phyloP scores from a whole-genome alignment of 176 grass and related monocot species.

The Secale cereale region DNA sequence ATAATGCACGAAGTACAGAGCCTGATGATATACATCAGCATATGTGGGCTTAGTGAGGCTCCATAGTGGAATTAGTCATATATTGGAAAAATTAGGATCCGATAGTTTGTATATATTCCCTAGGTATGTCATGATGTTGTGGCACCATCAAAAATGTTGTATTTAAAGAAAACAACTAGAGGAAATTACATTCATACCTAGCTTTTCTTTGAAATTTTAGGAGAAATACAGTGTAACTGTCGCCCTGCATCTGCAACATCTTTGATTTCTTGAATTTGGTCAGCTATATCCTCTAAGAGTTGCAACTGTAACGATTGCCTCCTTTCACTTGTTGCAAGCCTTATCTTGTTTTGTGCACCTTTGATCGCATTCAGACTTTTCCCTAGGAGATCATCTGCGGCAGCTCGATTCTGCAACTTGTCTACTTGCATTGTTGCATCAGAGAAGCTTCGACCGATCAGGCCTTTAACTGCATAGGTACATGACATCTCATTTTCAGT shows the following conservation, averaged over 20 bases:
- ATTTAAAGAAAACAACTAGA: neutral
- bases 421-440: conserved; percentile 44
- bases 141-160: neutral
- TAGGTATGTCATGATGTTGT: neutral
- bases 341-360: conserved; percentile 74
- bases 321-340: conserved; percentile 49
- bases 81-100: neutral
- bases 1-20: neutral
- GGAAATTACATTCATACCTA: conserved; percentile 11
- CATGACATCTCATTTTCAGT: neutral
- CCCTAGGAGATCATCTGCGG: conserved; percentile 62
- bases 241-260: conserved; percentile 48
- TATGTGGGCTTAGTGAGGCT: neutral
- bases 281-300: conserved; percentile 77
- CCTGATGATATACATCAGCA: neutral
- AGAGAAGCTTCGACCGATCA: conserved; percentile 40
- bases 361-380: conserved; percentile 71
- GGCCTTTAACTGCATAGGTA: conserved; percentile 28
- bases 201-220: conserved; percentile 36
- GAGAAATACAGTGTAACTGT: conserved; percentile 28
- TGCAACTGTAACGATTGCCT: conserved; percentile 52
- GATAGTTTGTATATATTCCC: neutral
- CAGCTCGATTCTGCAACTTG: conserved; percentile 59
- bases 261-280: conserved; percentile 74
- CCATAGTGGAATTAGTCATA: neutral